Conservation (phyloP, 306 rosid genomes). For the Rosa persica region DNA sequence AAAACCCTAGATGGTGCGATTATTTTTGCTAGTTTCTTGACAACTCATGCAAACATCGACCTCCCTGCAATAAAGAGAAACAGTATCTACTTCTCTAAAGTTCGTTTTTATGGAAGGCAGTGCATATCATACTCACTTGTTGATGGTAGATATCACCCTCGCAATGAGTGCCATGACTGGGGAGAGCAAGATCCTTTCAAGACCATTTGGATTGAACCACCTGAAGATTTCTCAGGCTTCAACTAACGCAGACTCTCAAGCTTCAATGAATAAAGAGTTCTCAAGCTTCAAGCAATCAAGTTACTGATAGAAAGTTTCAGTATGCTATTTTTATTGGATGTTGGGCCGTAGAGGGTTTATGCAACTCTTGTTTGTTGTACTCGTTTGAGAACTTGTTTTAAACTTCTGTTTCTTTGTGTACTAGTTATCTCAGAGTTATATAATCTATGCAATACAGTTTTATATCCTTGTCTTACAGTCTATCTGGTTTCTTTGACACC, state of each 20-base stretch:
- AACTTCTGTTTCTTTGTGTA: neutral
- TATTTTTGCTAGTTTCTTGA: slow-evolving; percentile 72
- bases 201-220: slow-evolving; percentile 84
- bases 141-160: slow-evolving; percentile 68
- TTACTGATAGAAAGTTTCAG: slow-evolving; percentile 21
- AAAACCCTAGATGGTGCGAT: slow-evolving; percentile 59
- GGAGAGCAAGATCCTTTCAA: slow-evolving; percentile 83
- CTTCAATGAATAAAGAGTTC: slow-evolving; percentile 49
- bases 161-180: slow-evolving; percentile 86
- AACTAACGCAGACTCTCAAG: slow-evolving; percentile 45
- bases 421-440: neutral
- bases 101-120: slow-evolving; percentile 77
- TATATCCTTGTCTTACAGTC: neutral
- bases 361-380: neutral
- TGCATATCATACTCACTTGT: slow-evolving; percentile 78
- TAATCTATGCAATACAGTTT: neutral
- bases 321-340: slow-evolving; percentile 9
- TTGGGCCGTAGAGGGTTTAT: neutral
- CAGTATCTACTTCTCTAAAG: slow-evolving; percentile 72
- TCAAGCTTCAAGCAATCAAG: slow-evolving; percentile 49
- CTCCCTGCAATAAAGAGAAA: slow-evolving; percentile 74
- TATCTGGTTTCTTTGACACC: neutral
- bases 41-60: slow-evolving; percentile 66
- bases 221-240: slow-evolving; percentile 57
- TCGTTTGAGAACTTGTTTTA: neutral